Percentiles rank a stretch among this genome's conserved stretches.
These are phyloP conservation scores for Schizosaccharomyces cryophilus DNA, from an alignment of 805 yeast genomes.

Conservation along the genomic window DNA sequence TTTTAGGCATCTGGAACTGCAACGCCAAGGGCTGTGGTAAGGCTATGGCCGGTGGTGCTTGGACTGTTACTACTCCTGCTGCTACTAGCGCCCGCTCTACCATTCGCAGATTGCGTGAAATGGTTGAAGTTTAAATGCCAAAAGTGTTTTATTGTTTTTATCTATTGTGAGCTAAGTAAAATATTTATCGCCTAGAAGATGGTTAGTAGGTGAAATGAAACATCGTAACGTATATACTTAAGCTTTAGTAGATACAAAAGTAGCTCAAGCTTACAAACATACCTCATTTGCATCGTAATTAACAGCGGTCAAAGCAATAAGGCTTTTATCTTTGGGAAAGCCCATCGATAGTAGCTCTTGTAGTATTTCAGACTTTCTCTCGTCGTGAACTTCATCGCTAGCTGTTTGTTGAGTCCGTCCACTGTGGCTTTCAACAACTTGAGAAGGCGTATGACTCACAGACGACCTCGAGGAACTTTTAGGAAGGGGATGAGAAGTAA, in stretches of 20 bases:
- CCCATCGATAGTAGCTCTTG: not conserved
- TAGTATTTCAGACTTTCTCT: not conserved
- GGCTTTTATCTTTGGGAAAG: not conserved
- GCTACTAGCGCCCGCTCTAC: conserved; percentile 99
- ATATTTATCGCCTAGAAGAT: not conserved
- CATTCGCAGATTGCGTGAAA: conserved; percentile 99
- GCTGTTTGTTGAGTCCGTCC: no score
- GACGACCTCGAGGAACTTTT: no score
- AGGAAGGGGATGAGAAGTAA: no score
- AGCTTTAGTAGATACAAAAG: not conserved
- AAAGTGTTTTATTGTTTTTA: conserved; percentile 1
- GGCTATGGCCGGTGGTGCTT: conserved; percentile 99
- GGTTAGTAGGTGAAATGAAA: not conserved
- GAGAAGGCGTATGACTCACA: no score
- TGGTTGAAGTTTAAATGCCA: conserved; percentile 80
- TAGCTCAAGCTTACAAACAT: not conserved
- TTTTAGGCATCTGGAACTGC: conserved; percentile 71
- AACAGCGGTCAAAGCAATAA: not conserved
- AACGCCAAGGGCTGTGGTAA: conserved; percentile 50
- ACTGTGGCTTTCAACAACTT: no score
- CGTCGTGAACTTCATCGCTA: no score
- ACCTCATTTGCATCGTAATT: not conserved
- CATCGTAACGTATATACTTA: not conserved
- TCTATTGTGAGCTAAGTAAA: conserved; percentile 3
- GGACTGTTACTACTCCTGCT: conserved; percentile 96